Conservation (phyloP, 495 filamentous ascomycete species). For the Letharia lupina region DNA sequence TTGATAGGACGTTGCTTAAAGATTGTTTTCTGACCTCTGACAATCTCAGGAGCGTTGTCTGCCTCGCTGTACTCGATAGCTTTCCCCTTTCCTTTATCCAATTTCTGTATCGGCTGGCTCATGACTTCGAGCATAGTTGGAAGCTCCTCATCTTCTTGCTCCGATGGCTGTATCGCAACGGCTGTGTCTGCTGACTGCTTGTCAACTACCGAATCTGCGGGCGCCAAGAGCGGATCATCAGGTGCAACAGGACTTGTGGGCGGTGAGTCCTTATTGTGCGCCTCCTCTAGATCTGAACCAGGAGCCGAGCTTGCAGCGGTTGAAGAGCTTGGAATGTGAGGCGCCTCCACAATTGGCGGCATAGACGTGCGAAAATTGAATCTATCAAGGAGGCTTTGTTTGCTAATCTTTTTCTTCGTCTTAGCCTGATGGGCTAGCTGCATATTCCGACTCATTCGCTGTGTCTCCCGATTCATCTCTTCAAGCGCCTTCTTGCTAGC, state of each 20-base stretch:
- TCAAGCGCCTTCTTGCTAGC: conserved; percentile 95
- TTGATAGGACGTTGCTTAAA: conserved; percentile 15
- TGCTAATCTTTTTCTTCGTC: conserved; percentile 87
- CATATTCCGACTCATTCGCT: conserved; percentile 80
- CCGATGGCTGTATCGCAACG: background rate
- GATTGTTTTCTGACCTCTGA: conserved; percentile 12
- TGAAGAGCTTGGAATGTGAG: conserved; percentile 32
- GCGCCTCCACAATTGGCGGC: conserved; percentile 21
- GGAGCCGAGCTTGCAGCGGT: conserved; percentile 36
- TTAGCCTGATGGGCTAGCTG: conserved; percentile 84
- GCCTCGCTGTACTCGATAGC: conserved; percentile 24
- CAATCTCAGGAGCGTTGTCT: conserved; percentile 1
- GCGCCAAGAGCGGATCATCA: conserved; percentile 24
- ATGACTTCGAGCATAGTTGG: conserved; percentile 24
- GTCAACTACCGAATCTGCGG: background rate
- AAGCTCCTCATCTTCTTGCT: conserved; percentile 19
- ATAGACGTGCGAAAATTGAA: conserved; percentile 61
- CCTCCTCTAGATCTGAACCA: conserved; percentile 43
- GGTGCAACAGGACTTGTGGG: conserved; percentile 41
- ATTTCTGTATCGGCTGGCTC: conserved; percentile 21
- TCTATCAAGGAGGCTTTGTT: conserved; percentile 70
- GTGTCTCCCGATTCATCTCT: conserved; percentile 88
- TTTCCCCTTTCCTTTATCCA: conserved; percentile 52
- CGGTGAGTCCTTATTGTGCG: conserved; percentile 38
- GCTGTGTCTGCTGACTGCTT: background rate